Percentiles rank a stretch among this genome's conserved stretches.
These are phyloP conservation scores for Neophaeococcomyces mojaviensis DNA, from an alignment of 2,329 filamentous ascomycete genomes.

Conservation along the genomic window DNA sequence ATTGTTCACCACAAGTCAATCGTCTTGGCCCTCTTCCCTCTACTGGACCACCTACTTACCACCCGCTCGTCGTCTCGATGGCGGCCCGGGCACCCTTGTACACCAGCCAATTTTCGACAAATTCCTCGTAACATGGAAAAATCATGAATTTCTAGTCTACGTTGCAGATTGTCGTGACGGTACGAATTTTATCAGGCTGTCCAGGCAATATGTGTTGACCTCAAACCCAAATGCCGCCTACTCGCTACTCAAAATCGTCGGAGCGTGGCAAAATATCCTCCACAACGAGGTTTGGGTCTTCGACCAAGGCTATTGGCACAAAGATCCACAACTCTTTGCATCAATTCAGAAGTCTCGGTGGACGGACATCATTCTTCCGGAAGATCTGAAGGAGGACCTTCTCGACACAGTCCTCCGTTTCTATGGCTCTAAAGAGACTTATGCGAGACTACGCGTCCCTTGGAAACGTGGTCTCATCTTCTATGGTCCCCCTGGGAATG, in stretches of 20 bases:
- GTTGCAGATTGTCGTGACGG: slow-evolving; percentile 21
- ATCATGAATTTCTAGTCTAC: slow-evolving; percentile 20
- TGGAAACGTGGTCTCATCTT: slow-evolving; percentile 42
- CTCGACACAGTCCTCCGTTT: slow-evolving; percentile 35
- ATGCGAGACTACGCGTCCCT: slow-evolving; percentile 37
- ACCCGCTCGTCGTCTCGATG: slow-evolving; percentile 16
- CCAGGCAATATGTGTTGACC: slow-evolving; percentile 22
- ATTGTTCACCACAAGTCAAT: slow-evolving; percentile 16
- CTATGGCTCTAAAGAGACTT: slow-evolving; percentile 32
- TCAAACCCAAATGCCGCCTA: slow-evolving; percentile 7
- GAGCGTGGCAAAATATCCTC: slow-evolving; percentile 19
- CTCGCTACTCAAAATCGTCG: slow-evolving; percentile 13
- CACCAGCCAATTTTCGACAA: slow-evolving; percentile 17
- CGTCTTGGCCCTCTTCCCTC: slow-evolving; percentile 5
- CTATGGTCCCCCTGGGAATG: slow-evolving; percentile 34
- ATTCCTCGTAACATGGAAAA: slow-evolving; percentile 17
- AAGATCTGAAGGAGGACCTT: slow-evolving; percentile 37
- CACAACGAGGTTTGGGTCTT: slow-evolving; percentile 38
- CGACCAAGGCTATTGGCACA: slow-evolving; percentile 34
- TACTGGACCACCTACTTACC: slow-evolving; percentile 19
- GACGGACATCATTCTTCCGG: slow-evolving; percentile 42
- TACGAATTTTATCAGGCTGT: slow-evolving; percentile 4
- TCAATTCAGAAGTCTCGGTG: slow-evolving; percentile 36
- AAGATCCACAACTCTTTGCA: slow-evolving; percentile 31
- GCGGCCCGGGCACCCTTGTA: slow-evolving; percentile 14